Evolutionary conservation across 139 green algal species (phyloP).

Genomic region (Chlamydomonas sphaeroides): DNA sequence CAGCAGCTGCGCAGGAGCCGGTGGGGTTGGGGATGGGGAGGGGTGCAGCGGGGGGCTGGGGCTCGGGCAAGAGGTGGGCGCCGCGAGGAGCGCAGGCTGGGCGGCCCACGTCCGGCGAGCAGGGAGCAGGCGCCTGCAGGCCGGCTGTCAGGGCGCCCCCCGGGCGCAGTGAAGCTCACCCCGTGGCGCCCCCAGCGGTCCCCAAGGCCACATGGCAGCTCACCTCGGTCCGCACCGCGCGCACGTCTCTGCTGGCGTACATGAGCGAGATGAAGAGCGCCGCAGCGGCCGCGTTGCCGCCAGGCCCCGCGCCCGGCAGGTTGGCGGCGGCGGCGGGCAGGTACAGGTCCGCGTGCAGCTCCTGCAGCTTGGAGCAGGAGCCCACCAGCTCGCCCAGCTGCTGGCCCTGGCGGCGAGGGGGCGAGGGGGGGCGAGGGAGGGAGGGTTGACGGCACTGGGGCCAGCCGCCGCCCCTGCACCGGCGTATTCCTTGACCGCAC

Average conservation of each 20-base stretch:
- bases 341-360: constrained; percentile 7
- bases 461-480: no score
- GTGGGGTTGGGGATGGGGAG: no score
- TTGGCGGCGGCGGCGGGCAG: neutral
- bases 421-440: neutral
- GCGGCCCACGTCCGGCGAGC: no score
- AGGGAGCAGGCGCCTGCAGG: no score
- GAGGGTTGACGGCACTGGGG: neutral
- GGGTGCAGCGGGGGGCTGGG: neutral
- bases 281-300: neutral
- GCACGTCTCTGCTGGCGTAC: constrained; percentile 7
- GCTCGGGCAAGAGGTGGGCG: no score
- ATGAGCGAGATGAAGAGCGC: constrained; percentile 21
- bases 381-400: constrained; percentile 12
- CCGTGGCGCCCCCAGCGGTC: no score
- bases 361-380: neutral
- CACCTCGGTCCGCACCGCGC: constrained; percentile 2
- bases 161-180: no score
- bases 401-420: neutral
- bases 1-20: neutral
- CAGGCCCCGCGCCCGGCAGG: neutral
- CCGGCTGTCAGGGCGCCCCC: no score
- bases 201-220: no score
- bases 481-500: no score
- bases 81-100: no score